A percentile compares a stretch with the other conserved stretches of the same genome.
phyloP scores from a whole-genome alignment of 2,329 filamentous ascomycete genomes.

The Didymella pomorum region DNA sequence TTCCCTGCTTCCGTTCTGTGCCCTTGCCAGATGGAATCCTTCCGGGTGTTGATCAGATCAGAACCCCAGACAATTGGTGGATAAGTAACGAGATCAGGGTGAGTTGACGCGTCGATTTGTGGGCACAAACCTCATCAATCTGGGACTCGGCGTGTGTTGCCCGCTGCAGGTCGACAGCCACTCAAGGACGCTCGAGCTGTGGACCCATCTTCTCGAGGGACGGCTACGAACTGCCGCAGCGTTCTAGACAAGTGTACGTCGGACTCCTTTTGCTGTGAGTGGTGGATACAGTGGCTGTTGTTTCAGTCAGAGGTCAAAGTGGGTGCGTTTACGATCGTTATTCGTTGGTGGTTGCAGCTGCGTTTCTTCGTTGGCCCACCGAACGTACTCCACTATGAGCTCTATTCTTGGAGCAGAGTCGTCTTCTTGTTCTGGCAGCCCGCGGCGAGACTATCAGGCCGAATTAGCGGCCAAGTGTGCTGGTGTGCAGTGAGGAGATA shows the following conservation, averaged over 20 bases:
- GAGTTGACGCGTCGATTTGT: constrained; percentile 20
- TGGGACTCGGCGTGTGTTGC: constrained; percentile 7
- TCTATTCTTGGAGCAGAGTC: background rate
- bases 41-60: constrained; percentile 3
- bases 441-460: background rate
- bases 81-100: constrained; percentile 1
- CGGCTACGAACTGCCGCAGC: constrained; percentile 3
- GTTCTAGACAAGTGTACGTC: constrained; percentile 7
- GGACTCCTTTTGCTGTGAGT: background rate
- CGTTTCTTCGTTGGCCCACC: constrained; percentile 10
- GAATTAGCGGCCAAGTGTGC: background rate
- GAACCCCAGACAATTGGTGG: constrained; percentile 6
- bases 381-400: constrained; percentile 7
- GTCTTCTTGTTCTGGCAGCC: background rate
- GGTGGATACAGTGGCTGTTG: constrained; percentile 9
- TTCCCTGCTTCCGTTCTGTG: constrained; percentile 4
- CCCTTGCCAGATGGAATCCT: constrained; percentile 15
- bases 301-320: constrained; percentile 11
- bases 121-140: constrained; percentile 14
- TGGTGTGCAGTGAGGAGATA: background rate
- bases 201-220: constrained; percentile 3
- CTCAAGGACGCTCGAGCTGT: constrained; percentile 1
- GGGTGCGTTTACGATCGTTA: constrained; percentile 2
- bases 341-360: constrained; percentile 15
- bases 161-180: constrained; percentile 6